A percentile compares a stretch with the other conserved stretches of the same genome.
Conservation (phyloP, 2,329 filamentous ascomycete species). For the Nemania abortiva region DNA sequence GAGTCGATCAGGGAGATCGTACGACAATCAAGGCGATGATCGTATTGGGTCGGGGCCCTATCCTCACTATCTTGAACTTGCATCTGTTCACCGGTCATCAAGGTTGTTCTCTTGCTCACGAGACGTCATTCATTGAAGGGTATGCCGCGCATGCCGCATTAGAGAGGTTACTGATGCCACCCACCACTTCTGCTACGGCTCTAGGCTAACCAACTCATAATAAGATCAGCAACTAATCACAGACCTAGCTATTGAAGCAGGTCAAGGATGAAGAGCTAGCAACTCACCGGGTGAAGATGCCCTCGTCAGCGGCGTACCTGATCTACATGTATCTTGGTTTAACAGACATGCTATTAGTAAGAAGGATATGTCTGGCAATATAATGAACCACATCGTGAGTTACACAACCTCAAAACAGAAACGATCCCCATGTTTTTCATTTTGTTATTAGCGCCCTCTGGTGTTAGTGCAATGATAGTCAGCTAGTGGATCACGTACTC, state of each 20-base stretch:
- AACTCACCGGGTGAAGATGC: not conserved
- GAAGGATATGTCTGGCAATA: not conserved
- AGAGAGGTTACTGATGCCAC: not conserved
- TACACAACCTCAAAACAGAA: not conserved
- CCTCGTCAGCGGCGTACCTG: not conserved
- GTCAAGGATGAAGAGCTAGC: not conserved
- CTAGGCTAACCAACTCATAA: not conserved
- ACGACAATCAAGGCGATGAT: not conserved
- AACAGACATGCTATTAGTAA: not conserved
- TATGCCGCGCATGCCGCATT: not conserved
- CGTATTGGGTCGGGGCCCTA: not conserved
- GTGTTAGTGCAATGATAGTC: not conserved
- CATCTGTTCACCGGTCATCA: not conserved
- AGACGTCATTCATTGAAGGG: not conserved
- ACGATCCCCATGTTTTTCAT: not conserved
- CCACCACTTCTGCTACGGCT: not conserved
- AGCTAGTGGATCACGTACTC: not conserved
- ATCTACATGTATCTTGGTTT: not conserved
- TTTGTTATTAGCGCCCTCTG: not conserved
- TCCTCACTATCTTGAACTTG: not conserved
- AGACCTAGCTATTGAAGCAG: not conserved
- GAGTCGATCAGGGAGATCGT: not conserved
- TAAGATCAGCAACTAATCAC: not conserved
- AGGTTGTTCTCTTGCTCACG: not conserved
- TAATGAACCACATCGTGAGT: not conserved